Conservation (phyloP, 2,329 filamentous ascomycete genomes). For the Triangularia verruculosa region DNA sequence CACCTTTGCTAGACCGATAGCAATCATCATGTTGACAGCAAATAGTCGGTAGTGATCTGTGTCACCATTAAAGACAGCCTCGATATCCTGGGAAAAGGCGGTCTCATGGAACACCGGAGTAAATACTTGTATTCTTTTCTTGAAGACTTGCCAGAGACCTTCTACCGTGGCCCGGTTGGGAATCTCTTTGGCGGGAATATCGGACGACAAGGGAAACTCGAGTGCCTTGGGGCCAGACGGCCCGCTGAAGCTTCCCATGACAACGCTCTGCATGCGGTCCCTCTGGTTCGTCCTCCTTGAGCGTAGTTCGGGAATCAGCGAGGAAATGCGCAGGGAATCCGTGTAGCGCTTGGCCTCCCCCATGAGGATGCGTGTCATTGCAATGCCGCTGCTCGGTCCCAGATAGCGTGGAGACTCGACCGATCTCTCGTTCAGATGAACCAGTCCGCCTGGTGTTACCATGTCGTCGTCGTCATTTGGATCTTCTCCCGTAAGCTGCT, state of each 20-base stretch:
- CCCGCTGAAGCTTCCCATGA: slow-evolving; percentile 47
- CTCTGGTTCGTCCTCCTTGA: slow-evolving; percentile 51
- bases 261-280: slow-evolving; percentile 65
- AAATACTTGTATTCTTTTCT: slow-evolving; percentile 85
- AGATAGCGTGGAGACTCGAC: slow-evolving; percentile 87
- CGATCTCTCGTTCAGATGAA: slow-evolving; percentile 65
- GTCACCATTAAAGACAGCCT: slow-evolving; percentile 75
- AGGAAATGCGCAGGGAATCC: slow-evolving; percentile 84
- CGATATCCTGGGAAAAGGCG: slow-evolving; percentile 69
- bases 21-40: slow-evolving; percentile 84
- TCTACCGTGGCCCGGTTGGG: slow-evolving; percentile 55
- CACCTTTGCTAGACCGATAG: slow-evolving; percentile 91
- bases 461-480: slow-evolving; percentile 77
- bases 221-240: slow-evolving; percentile 46
- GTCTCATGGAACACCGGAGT: slow-evolving; percentile 85
- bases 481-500: slow-evolving; percentile 74
- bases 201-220: background rate
- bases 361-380: slow-evolving; percentile 92
- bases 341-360: slow-evolving; percentile 94
- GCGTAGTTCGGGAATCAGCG: slow-evolving; percentile 76
- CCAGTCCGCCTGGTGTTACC: slow-evolving; percentile 79
- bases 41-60: slow-evolving; percentile 83
- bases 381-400: slow-evolving; percentile 91
- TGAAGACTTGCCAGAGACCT: slow-evolving; percentile 78
- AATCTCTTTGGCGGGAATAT: slow-evolving; percentile 40